Base-by-base conservation (phyloP, 257 asterid species). In the Gentiana macrophylla region DNA sequence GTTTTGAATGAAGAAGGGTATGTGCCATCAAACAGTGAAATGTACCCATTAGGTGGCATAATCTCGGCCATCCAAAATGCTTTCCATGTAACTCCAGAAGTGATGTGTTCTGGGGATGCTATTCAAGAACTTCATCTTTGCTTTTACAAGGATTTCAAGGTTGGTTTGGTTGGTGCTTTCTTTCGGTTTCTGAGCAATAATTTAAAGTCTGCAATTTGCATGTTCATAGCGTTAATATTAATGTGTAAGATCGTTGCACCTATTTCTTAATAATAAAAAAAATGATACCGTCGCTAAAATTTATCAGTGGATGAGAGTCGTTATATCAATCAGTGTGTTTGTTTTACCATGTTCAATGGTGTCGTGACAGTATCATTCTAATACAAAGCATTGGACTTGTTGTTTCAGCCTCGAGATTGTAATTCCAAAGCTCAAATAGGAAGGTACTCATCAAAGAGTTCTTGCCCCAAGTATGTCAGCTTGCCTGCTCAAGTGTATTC, bases 131-230 rank as follows among this genome's bases (percentile, higher is more conserved):
- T 92, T 52, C 67, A 72, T 32, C 56, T 92, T 60, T 92, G 98
- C 83, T 88, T 92, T 88, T 67, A 68, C 49, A 92, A 92, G 84
- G 78, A 84, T 67, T 88, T 92, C 73, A 74, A 69, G 95, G 97
- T 87, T 60, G 56, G 82, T 62, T 72, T 67, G 95, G 97, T 87
- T 60, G 56, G 82, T 62, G 56, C 52, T 35, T 62, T 61, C 50
- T 38, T 46, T 6, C 24, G 24, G 24, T 24, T 24, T 24, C 24
- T 24, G 24, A 24, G 24, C 24, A 24, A 24, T 24, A 24, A 24
- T 24, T 24, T 24, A 24, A 24, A 24, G 24, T 24, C 24, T 24
- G 24, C 24, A 24, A 24, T 0, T 24, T 24, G 24, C 24, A 24
- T 24, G 24, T 24, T 24, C 24, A 24, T 24, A 24, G 24, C 24